A percentile compares a stretch with the other conserved stretches of the same genome.
These are phyloP conservation scores for Rubia peregrina DNA, from an alignment of 305 asterid species.

Conservation along the genomic window DNA sequence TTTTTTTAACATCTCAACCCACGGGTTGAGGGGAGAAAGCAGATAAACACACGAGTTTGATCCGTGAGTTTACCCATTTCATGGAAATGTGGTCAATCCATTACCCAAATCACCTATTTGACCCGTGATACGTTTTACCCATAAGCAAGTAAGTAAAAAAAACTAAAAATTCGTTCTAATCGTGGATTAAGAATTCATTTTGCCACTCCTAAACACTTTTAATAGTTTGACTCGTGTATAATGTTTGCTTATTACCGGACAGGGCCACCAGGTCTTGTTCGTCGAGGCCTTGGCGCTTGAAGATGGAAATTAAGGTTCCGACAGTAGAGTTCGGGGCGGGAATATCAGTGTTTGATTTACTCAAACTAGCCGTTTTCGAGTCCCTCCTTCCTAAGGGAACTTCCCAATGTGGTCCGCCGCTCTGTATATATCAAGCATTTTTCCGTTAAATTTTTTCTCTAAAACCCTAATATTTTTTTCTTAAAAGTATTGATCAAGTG, in stretches of 20 bases:
- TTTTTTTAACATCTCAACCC: no score
- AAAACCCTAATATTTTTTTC: background rate
- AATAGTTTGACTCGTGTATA: background rate
- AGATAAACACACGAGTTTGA: no score
- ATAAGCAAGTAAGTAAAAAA: no score
- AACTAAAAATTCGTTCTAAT: no score
- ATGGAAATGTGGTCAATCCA: no score
- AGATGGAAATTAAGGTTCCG: conserved; percentile 42
- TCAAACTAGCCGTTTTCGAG: conserved; percentile 54
- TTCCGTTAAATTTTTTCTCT: background rate
- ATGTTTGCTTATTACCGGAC: conserved; percentile 39
- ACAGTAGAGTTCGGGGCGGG: conserved; percentile 85
- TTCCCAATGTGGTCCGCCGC: conserved; percentile 90
- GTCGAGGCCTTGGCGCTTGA: conserved; percentile 57
- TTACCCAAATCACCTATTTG: no score
- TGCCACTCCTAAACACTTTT: background rate
- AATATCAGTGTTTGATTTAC: conserved; percentile 43
- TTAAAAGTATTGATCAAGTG: background rate
- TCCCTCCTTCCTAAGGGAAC: conserved; percentile 82
- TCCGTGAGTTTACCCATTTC: no score
- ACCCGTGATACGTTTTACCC: no score
- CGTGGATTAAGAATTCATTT: no score
- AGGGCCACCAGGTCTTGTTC: conserved; percentile 76
- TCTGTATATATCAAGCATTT: conserved; percentile 31
- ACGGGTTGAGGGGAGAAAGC: no score